Evolutionary conservation across 1,284 basidiomycete genomes (phyloP).

Genomic region (Apiotrichum laibachii): DNA sequence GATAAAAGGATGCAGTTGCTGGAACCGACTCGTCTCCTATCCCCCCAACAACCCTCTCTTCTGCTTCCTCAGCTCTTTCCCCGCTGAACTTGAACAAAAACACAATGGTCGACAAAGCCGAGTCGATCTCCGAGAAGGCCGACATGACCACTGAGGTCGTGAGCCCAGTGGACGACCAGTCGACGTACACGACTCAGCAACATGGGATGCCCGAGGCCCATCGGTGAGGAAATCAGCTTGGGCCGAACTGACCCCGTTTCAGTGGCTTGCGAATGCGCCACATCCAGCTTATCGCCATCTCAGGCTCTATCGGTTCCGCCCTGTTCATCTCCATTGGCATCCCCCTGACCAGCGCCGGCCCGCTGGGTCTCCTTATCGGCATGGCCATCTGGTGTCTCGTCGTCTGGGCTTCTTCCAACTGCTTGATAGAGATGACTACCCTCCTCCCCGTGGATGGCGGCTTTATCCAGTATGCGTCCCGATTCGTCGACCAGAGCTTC

Average conservation of each 20-base stretch:
- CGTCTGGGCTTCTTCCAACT: slow-evolving; percentile 26
- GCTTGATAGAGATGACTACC: slow-evolving; percentile 29
- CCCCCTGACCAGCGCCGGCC: slow-evolving; percentile 27
- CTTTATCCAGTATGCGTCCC: slow-evolving; percentile 25
- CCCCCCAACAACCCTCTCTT: too few relatives aligned
- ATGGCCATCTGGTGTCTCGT: slow-evolving; percentile 24
- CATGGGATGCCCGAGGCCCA: not conserved
- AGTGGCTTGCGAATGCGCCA: slow-evolving; percentile 30
- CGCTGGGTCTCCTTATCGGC: slow-evolving; percentile 30
- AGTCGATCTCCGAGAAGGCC: not conserved
- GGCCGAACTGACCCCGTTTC: not conserved
- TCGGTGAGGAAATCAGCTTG: not conserved
- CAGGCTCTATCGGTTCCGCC: slow-evolving; percentile 25
- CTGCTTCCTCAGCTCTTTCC: too few relatives aligned
- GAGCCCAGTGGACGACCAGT: not conserved
- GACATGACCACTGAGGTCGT: not conserved
- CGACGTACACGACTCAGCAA: not conserved
- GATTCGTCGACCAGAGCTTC: slow-evolving; percentile 26
- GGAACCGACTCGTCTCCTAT: too few relatives aligned
- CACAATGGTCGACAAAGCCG: too few relatives aligned
- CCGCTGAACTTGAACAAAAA: too few relatives aligned
- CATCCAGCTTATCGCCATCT: slow-evolving; percentile 32
- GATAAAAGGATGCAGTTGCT: too few relatives aligned
- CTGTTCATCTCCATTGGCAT: slow-evolving; percentile 32
- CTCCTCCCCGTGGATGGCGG: slow-evolving; percentile 27